These are phyloP conservation scores for Mesembryanthemum crystallinum DNA, from an alignment of 148 eudicot genomes.

Conservation along the genomic window DNA sequence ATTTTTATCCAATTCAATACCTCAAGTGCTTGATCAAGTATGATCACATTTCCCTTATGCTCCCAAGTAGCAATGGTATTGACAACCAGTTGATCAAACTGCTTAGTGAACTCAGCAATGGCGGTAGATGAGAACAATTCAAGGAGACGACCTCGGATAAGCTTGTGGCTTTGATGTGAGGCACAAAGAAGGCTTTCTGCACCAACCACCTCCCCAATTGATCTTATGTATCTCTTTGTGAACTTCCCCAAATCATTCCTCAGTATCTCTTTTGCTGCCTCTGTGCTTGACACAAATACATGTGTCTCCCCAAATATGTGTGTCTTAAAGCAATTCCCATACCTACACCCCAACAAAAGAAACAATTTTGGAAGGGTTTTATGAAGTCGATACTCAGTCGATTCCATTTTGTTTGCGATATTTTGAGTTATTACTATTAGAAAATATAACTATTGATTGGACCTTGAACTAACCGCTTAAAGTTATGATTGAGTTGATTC, in stretches of 20 bases:
- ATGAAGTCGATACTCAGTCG: too few relatives aligned
- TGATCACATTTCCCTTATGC: slow-evolving; percentile 23
- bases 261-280: slow-evolving; percentile 40
- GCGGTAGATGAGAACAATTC: slow-evolving; percentile 35
- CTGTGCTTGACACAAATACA: slow-evolving; percentile 46
- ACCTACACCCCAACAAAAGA: slow-evolving; percentile 22
- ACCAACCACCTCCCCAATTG: slow-evolving; percentile 45
- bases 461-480: too few relatives aligned
- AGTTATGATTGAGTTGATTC: too few relatives aligned
- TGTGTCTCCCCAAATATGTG: slow-evolving; percentile 44
- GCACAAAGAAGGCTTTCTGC: slow-evolving; percentile 45
- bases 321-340: slow-evolving; percentile 50
- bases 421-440: too few relatives aligned
- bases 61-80: slow-evolving; percentile 33
- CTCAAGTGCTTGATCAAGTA: slow-evolving; percentile 41
- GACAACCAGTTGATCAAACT: slow-evolving; percentile 37
- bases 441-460: too few relatives aligned
- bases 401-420: too few relatives aligned
- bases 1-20: slow-evolving; percentile 8
- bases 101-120: slow-evolving; percentile 24
- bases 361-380: too few relatives aligned
- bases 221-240: slow-evolving; percentile 50
- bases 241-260: slow-evolving; percentile 46
- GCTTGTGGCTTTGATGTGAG: slow-evolving; percentile 35
- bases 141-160: slow-evolving; percentile 31